A percentile compares a stretch with the other conserved stretches of the same genome.
Conservation (phyloP, 352 stramenopile genomes). For the Phytophthora hybrid region DNA sequence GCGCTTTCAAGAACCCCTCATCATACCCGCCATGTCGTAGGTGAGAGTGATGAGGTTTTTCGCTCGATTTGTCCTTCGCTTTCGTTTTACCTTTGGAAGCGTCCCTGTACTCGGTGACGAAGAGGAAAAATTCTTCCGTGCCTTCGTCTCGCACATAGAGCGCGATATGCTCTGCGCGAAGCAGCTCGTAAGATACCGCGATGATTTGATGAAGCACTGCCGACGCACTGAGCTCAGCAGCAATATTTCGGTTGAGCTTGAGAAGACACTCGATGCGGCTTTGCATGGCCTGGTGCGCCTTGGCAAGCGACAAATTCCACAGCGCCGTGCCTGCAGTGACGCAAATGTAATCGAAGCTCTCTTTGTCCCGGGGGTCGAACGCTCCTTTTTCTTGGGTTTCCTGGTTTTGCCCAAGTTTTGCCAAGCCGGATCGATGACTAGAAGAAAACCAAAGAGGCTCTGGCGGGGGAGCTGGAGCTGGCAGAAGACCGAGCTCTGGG, state of each 20-base stretch:
- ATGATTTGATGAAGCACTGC: conserved; percentile 73
- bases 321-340: conserved; percentile 69
- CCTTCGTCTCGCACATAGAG: conserved; percentile 76
- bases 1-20: conserved; percentile 65
- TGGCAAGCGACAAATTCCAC: conserved; percentile 78
- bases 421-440: conserved; percentile 15
- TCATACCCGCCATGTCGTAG: conserved; percentile 46
- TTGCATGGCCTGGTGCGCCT: conserved; percentile 68
- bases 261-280: conserved; percentile 78
- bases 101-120: conserved; percentile 30
- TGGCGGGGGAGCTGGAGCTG: conserved; percentile 7
- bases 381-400: conserved; percentile 18
- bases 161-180: conserved; percentile 68
- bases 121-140: conserved; percentile 72
- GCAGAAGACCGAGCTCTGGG: conserved; percentile 9
- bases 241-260: conserved; percentile 80
- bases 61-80: conserved; percentile 6
- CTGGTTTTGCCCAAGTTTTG: conserved; percentile 30
- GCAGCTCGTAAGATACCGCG: conserved; percentile 69
- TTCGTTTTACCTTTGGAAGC: conserved; percentile 21
- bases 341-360: conserved; percentile 64
- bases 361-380: conserved; percentile 52
- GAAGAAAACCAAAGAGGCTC: conserved; percentile 26
- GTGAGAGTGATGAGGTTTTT: conserved; percentile 17
- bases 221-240: conserved; percentile 64